Percentiles rank a stretch among this genome's conserved stretches.
phyloP scores from a whole-genome alignment of 129 eudicot genomes.

The Silybum marianum region DNA sequence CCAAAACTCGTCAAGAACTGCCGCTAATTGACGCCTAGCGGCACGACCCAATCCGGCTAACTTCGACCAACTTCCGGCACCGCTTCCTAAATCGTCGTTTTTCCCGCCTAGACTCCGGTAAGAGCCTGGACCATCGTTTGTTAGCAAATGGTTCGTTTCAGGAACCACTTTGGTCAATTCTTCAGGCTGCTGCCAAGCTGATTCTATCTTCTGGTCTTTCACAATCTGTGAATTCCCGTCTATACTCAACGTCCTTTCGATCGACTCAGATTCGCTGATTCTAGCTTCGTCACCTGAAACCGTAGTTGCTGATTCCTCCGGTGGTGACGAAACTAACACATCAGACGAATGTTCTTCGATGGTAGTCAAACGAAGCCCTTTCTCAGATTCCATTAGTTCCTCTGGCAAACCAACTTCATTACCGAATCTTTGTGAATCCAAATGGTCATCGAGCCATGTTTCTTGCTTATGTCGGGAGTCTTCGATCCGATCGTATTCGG shows the following conservation, averaged over 20 bases:
- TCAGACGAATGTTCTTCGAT: conserved; percentile 55
- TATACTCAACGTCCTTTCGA: conserved; percentile 44
- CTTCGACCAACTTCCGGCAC: conserved; percentile 84
- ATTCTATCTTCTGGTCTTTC: conserved; percentile 45
- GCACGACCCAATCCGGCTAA: conserved; percentile 90
- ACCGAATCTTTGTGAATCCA: conserved; percentile 22
- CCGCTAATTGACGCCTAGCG: conserved; percentile 85
- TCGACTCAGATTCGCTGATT: conserved; percentile 34
- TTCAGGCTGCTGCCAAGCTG: conserved; percentile 54
- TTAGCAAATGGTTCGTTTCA: conserved; percentile 44
- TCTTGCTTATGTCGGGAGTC: conserved; percentile 35
- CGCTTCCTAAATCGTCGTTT: conserved; percentile 68
- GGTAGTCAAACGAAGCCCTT: conserved; percentile 36
- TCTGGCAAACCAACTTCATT: conserved; percentile 47
- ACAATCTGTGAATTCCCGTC: conserved; percentile 54
- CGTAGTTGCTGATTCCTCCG: conserved; percentile 33
- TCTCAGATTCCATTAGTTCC: conserved; percentile 49
- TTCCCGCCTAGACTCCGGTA: conserved; percentile 63
- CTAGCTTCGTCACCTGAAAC: conserved; percentile 36
- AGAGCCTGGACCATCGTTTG: conserved; percentile 69
- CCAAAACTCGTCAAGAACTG: conserved; percentile 91
- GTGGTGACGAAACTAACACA: conserved; percentile 15
- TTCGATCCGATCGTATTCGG: conserved; percentile 37
- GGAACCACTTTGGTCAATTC: conserved; percentile 48
- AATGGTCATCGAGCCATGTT: conserved; percentile 30